Conservation (phyloP, 129 eudicot genomes). For the Artemisia tridentata region DNA sequence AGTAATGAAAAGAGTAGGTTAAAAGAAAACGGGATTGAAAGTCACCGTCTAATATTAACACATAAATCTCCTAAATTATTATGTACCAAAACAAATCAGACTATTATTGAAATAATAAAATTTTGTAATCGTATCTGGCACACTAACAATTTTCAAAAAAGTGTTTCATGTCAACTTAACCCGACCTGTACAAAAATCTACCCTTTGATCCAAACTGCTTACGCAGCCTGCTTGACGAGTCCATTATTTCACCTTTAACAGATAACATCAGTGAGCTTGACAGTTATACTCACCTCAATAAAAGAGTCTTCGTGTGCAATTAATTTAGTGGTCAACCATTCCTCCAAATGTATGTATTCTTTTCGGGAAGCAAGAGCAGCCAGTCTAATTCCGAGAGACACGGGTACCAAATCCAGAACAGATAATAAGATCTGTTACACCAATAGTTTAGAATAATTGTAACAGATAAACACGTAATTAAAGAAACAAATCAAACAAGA, state of each 20-base stretch:
- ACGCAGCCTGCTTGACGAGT: neutral
- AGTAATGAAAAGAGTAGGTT: too few relatives aligned
- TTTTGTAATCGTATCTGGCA: neutral
- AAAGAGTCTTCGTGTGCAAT: constrained; percentile 39
- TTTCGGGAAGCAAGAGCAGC: constrained; percentile 61
- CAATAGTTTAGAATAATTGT: neutral
- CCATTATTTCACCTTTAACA: neutral
- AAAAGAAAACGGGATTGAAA: too few relatives aligned
- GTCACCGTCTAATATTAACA: too few relatives aligned
- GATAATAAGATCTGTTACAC: constrained; percentile 48
- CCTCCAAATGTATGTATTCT: constrained; percentile 55
- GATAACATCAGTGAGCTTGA: constrained; percentile 15
- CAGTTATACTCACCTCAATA: constrained; percentile 43
- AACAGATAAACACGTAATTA: neutral
- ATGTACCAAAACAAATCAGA: too few relatives aligned
- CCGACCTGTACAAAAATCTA: too few relatives aligned
- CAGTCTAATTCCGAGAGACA: constrained; percentile 48
- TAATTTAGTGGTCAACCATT: constrained; percentile 55
- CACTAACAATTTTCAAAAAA: neutral
- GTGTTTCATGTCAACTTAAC: neutral
- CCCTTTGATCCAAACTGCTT: neutral
- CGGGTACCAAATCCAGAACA: constrained; percentile 62
- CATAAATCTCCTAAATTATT: too few relatives aligned
- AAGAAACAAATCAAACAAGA: neutral
- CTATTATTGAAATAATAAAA: too few relatives aligned